A percentile compares a stretch with the other conserved stretches of the same genome.
phyloP scores from a whole-genome alignment of 768 basidiomycete genomes.

The Panus rudis region DNA sequence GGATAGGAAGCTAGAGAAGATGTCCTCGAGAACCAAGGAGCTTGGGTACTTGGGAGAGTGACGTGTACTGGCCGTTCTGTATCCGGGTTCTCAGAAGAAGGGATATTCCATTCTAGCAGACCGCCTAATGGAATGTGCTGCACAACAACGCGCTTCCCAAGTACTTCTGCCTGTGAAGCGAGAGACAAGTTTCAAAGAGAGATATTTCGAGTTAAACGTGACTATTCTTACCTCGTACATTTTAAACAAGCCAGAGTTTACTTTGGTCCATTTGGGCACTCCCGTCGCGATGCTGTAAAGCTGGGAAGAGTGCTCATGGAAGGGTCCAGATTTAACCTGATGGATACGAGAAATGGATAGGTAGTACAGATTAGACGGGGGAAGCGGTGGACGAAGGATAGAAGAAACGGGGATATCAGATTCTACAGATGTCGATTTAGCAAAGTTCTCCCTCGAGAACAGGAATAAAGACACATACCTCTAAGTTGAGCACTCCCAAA shows the following conservation, averaged over 20 bases:
- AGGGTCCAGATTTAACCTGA: slow-evolving; percentile 79
- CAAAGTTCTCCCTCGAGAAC: no score
- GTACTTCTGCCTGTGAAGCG: slow-evolving; percentile 66
- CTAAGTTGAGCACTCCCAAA: slow-evolving; percentile 88
- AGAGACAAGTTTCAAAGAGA: no score
- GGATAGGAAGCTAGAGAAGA: background rate
- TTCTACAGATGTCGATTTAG: slow-evolving; percentile 45
- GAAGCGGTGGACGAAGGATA: slow-evolving; percentile 50
- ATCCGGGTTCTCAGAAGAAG: background rate
- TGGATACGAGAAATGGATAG: slow-evolving; percentile 72
- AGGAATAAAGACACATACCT: slow-evolving; percentile 35
- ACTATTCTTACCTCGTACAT: slow-evolving; percentile 75
- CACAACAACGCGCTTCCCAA: slow-evolving; percentile 92
- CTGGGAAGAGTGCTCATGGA: slow-evolving; percentile 89
- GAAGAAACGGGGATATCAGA: slow-evolving; percentile 55
- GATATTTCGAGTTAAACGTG: background rate
- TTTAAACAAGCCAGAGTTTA: slow-evolving; percentile 84
- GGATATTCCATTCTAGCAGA: slow-evolving; percentile 57
- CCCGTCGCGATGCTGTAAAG: slow-evolving; percentile 79
- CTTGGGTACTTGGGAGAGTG: background rate
- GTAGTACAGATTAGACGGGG: slow-evolving; percentile 73
- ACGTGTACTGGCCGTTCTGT: background rate
- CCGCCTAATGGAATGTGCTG: slow-evolving; percentile 90
- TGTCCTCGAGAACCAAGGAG: background rate
- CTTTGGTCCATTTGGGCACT: slow-evolving; percentile 90